Base-by-base conservation (phyloP, 106 monocot species). In the Dactylorhiza incarnata region DNA sequence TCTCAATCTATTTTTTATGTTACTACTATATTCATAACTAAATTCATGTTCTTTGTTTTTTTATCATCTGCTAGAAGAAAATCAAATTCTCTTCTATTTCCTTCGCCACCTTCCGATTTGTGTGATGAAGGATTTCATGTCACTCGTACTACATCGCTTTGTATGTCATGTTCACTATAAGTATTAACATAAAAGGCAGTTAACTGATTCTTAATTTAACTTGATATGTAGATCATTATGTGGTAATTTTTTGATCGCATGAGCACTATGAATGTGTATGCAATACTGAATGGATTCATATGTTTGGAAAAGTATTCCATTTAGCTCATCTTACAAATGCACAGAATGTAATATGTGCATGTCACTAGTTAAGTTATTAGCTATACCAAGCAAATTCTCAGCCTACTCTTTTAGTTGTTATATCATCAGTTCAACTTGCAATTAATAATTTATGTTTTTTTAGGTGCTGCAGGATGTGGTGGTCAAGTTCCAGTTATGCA, bases 401-500 rank as follows among this genome's bases (percentile, higher is more conserved):
- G 37, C 37, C 14, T 54, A 62, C 3, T 68, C 24, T 6, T 29
- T 17, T 46, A 45, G 45, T 46, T 69, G 0, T 69, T 72, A 72
- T 70, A 44, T 44, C 45, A 70, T 22, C 44, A 72, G 5, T 44
- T 49, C 16, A 49, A 44, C 69, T 69, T 46, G 7, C 69, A 45
- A 69, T 6, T 69, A 45, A 5, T 69, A 45, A 45, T 46, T 66
- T 69, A 45, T 72, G 49, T 11, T 49, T 72, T 16, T 72, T 72
- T 49, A 72, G 72, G 72, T 49, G 23, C 6, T 49, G 9, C 9
- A 12, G 85, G 79, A 82, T 44, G 50, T 25, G 62, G 44, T 48
- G 75, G 76, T 54, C 78, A 78, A 51, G 73, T 74, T 54, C 81
- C 91, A 76, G 89, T 89, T 29, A 54, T 73, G 45, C 78, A 66